Base-by-base conservation (phyloP, 805 yeast species). In the Torulaspora microellipsoides region DNA sequence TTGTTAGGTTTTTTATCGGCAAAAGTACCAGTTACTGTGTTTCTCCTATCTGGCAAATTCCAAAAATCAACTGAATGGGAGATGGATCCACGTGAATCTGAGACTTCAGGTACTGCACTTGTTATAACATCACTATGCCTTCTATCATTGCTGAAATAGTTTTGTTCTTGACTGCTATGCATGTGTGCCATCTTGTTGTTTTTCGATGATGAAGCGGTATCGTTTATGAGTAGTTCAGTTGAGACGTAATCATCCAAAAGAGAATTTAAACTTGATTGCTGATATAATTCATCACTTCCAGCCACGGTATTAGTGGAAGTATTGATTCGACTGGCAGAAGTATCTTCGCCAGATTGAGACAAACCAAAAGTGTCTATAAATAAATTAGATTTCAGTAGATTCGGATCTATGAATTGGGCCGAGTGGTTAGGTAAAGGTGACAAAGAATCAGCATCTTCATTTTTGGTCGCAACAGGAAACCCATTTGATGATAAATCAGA, bases 51-150 rank as follows among this genome's bases (percentile, higher is more conserved):
- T 14, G 57, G 45, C 37, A 57, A 34, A 36, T 56, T 58, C 65
- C 65, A 59, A 32, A 56, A 51, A 43, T 62, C 62, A 9, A 56
- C 42, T 15, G 49, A 42, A 32, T 59, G 56, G 12, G 66, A 62
- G 15, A 62, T 60, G 9, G 65, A 59, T n/a, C 53, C 54, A 15
- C 65, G 47, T 1, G 52, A 38, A 27, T 47, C 42, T 1, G 53
- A 36, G 11, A 46, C 27, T 14, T 38, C 40, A 20, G 54, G 53
- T 15, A 47, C 34, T 8, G 53, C 36, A n/a, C 38, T 40, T 3
- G 52, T 38, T 9, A 55, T 42, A 5, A 54, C 54, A 13, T 52
- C 57, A 40, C 59, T 55, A 27, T 47, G 52, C 35, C 64, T 51
- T 44, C 62, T 40, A 20, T 51, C 45, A 23, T 27, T 35, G 14